Conservation (phyloP, 2,329 filamentous ascomycete species). For the Waltergamsia citrina region DNA sequence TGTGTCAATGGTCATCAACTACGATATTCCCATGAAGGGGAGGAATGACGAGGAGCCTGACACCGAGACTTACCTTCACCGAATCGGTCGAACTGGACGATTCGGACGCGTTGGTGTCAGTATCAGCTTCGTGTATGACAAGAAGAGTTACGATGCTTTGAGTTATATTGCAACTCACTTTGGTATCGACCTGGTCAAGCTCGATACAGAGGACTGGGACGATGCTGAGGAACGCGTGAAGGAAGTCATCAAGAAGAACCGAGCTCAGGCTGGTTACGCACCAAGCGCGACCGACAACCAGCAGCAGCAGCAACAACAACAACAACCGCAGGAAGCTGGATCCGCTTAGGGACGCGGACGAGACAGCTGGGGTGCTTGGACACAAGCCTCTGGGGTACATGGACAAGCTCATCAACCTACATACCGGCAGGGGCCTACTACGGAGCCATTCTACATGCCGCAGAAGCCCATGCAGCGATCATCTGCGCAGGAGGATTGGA, state of each 20-base stretch:
- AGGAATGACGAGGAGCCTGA: constrained; percentile 75
- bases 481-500: too few relatives aligned
- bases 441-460: too few relatives aligned
- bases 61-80: constrained; percentile 92
- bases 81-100: constrained; percentile 91
- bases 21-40: constrained; percentile 73
- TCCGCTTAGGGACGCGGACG: constrained; percentile 1
- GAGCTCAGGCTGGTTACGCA: constrained; percentile 45
- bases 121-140: constrained; percentile 88
- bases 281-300: constrained; percentile 30
- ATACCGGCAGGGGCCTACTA: too few relatives aligned
- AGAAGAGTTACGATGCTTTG: constrained; percentile 70
- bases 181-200: constrained; percentile 67
- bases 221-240: constrained; percentile 76
- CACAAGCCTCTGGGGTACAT: too few relatives aligned
- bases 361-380: neutral
- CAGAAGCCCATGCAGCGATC: too few relatives aligned
- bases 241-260: constrained; percentile 64
- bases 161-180: constrained; percentile 74
- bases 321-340: neutral
- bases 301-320: constrained; percentile 1
- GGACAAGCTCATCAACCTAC: too few relatives aligned
- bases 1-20: constrained; percentile 98
- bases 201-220: constrained; percentile 87
- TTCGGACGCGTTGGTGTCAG: constrained; percentile 95